Conservation (phyloP, 1,284 basidiomycete genomes). For the Ceratobasidium sp. region DNA sequence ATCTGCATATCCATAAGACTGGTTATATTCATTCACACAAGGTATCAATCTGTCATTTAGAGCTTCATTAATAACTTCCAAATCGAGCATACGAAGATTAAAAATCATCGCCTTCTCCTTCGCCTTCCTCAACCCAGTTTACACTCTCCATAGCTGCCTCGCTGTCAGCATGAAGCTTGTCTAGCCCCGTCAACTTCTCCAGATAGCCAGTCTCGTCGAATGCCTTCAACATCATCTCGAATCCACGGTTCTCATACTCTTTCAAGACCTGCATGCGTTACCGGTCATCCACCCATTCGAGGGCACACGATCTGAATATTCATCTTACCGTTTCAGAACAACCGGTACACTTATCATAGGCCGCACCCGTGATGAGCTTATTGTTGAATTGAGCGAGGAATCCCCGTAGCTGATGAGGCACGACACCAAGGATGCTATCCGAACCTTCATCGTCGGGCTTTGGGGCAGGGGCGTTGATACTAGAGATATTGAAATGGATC, state of each 20-base stretch:
- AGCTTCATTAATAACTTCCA: background rate
- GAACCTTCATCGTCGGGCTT: conserved; percentile 61
- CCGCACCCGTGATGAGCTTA: conserved; percentile 85
- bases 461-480: conserved; percentile 77
- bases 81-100: conserved; percentile 22
- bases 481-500: conserved; percentile 54
- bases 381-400: conserved; percentile 90
- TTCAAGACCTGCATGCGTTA: conserved; percentile 71
- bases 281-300: background rate
- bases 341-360: conserved; percentile 91
- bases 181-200: conserved; percentile 87
- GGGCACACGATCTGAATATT: background rate
- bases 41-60: conserved; percentile 3
- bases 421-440: conserved; percentile 80
- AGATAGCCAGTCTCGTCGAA: conserved; percentile 90
- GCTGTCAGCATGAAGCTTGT: conserved; percentile 84
- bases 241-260: conserved; percentile 82
- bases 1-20: background rate
- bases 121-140: conserved; percentile 81
- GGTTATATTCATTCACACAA: background rate
- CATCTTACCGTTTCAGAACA: conserved; percentile 81
- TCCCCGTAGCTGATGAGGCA: conserved; percentile 95
- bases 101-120: conserved; percentile 52
- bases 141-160: conserved; percentile 80
- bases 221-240: conserved; percentile 82